Evolutionary conservation across 176 grass and related monocot species (phyloP).

Genomic region (Carex cristatella): DNA sequence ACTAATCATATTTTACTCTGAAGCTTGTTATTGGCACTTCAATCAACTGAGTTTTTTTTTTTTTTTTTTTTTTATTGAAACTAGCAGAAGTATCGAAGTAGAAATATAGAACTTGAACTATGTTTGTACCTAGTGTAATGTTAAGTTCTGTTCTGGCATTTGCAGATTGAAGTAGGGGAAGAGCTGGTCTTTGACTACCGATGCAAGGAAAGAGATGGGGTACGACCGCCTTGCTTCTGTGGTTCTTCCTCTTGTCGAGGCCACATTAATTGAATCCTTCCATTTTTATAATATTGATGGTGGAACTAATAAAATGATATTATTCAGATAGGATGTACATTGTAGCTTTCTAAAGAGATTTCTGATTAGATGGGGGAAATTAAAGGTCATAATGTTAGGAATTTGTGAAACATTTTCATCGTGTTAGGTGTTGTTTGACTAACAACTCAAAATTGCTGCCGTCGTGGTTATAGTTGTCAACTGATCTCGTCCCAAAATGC

Average conservation of each 20-base stretch:
- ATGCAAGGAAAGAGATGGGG: constrained; percentile 42
- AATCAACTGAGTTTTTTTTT: background rate
- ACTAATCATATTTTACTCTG: background rate
- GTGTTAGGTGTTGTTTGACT: background rate
- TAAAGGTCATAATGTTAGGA: constrained; percentile 5
- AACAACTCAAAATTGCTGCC: constrained; percentile 1
- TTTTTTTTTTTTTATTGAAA: background rate
- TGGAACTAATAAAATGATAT: constrained; percentile 4
- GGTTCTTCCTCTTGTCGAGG: constrained; percentile 63
- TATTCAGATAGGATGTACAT: constrained; percentile 9
- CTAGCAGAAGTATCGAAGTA: background rate
- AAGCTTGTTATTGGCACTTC: background rate
- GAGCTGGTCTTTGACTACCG: constrained; percentile 80
- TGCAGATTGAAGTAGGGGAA: constrained; percentile 62
- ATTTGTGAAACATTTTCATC: constrained; percentile 17
- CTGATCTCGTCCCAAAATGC: background rate
- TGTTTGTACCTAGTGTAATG: background rate
- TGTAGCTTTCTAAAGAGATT: constrained; percentile 14
- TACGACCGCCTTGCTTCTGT: constrained; percentile 59
- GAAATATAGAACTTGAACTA: background rate
- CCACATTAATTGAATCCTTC: constrained; percentile 52
- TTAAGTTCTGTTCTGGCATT: background rate
- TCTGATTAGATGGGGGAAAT: constrained; percentile 2
- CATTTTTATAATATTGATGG: background rate
- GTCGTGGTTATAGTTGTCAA: background rate